These are phyloP conservation scores for Pouteria glomerata DNA, from an alignment of 148 eudicot species.

Conservation along the genomic window DNA sequence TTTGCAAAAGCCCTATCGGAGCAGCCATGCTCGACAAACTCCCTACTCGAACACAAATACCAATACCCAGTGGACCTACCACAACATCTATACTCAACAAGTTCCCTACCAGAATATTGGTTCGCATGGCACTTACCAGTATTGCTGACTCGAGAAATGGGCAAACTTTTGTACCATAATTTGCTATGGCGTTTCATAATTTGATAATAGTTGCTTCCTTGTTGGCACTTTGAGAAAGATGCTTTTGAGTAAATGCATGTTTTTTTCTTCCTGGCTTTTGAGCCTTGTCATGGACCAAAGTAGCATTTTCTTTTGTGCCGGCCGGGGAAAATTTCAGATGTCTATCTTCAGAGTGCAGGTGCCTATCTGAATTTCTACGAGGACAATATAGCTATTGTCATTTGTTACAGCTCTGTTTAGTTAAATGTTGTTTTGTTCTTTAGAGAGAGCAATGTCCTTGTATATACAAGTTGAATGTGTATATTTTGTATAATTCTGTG, in stretches of 20 bases:
- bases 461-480: too few species aligned
- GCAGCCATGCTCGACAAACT: conserved; percentile 14
- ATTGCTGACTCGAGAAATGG: conserved; percentile 14
- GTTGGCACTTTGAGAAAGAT: conserved; percentile 12
- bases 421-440: not conserved
- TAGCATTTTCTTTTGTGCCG: not conserved
- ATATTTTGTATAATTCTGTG: too few species aligned
- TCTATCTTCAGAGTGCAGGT: not conserved
- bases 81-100: conserved; percentile 20
- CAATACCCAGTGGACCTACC: conserved; percentile 27
- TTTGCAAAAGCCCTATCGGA: conserved; percentile 26
- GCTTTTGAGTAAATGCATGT: too few species aligned
- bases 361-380: not conserved
- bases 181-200: conserved; percentile 11
- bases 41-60: conserved; percentile 16
- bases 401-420: not conserved
- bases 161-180: conserved; percentile 30
- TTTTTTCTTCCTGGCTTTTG: not conserved
- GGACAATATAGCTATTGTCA: not conserved
- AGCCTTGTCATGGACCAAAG: not conserved
- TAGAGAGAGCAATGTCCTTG: too few species aligned
- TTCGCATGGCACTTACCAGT: conserved; percentile 35
- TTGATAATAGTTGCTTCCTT: not conserved
- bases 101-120: conserved; percentile 21
- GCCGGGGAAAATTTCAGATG: not conserved